phyloP scores from a whole-genome alignment of 148 eudicot genomes.

The Silene uniflora region DNA sequence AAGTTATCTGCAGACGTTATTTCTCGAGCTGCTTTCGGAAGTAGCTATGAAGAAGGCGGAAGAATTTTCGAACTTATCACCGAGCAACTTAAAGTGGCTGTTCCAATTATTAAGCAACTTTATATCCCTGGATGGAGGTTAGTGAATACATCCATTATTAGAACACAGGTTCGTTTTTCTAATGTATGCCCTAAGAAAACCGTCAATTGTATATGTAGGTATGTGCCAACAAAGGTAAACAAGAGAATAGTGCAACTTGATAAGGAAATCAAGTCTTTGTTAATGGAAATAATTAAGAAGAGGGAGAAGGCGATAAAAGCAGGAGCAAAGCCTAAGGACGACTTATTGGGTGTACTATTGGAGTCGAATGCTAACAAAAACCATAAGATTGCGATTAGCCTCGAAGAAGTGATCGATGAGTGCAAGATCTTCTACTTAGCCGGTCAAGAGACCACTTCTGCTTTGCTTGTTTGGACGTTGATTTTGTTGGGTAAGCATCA shows the following conservation, averaged over 20 bases:
- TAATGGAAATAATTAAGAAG: constrained; percentile 18
- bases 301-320: constrained; percentile 22
- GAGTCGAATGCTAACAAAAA: constrained; percentile 11
- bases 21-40: constrained; percentile 38
- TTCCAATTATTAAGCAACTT: constrained; percentile 10
- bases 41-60: constrained; percentile 35
- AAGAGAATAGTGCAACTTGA: constrained; percentile 16
- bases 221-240: constrained; percentile 24
- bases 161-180: too few species aligned
- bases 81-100: constrained; percentile 21
- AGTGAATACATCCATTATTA: neutral
- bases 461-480: constrained; percentile 32
- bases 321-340: constrained; percentile 11
- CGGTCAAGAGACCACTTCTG: constrained; percentile 34
- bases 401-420: constrained; percentile 26
- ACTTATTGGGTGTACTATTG: constrained; percentile 26
- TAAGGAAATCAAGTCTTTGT: constrained; percentile 1
- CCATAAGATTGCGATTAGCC: neutral
- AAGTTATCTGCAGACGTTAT: constrained; percentile 31
- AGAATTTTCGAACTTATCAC: constrained; percentile 28
- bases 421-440: constrained; percentile 34
- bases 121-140: constrained; percentile 41
- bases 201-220: constrained; percentile 12
- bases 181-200: neutral
- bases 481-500: constrained; percentile 27